Base-by-base conservation (phyloP, 192 early-diverging fungal species). In the Podila epigama region DNA sequence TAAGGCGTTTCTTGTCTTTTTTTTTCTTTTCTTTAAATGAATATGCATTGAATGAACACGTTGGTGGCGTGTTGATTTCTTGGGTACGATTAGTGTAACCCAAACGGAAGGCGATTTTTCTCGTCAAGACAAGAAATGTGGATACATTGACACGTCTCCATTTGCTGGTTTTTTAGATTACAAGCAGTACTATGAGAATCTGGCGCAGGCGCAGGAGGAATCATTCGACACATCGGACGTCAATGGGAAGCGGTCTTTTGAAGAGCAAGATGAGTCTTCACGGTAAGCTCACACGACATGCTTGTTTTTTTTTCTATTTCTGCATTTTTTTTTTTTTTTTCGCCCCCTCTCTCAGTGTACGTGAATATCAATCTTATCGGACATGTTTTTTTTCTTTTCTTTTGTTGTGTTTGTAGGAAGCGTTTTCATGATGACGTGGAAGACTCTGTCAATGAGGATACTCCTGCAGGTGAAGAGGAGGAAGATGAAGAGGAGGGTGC, bases 131-230 rank as follows among this genome's bases (percentile, higher is more conserved):
- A n/a, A n/a, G n/a, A n/a, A n/a, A n/a, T n/a, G n/a, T n/a, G n/a
- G n/a, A n/a, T n/a, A n/a, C n/a, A n/a, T n/a, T n/a, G n/a, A n/a
- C n/a, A n/a, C n/a, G n/a, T n/a, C n/a, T n/a, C n/a, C n/a, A n/a
- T n/a, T n/a, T n/a, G n/a, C n/a, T n/a, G n/a, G n/a, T 18, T 9
- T 25, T n/a, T 4, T 31, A 77, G 72, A 68, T 25, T 68, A 68
- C 73, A 63, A 77, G 22, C 65, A 68, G 41, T 77, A 77, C 59
- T 77, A 77, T 33, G 73, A 63, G 36, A 63, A 66, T 6, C 51
- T 77, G 20, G 73, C 65, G 5, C 22, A 57, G 39, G 34, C 31
- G 37, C 48, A 50, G 2, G 55, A 48, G 9, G 73, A 68, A 27
- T 55, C 66, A 0, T 59, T 59, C 10, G 73, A 68, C 9, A 50